Conservation (phyloP, 306 rosid species). For the Ochetophila trinervis region DNA sequence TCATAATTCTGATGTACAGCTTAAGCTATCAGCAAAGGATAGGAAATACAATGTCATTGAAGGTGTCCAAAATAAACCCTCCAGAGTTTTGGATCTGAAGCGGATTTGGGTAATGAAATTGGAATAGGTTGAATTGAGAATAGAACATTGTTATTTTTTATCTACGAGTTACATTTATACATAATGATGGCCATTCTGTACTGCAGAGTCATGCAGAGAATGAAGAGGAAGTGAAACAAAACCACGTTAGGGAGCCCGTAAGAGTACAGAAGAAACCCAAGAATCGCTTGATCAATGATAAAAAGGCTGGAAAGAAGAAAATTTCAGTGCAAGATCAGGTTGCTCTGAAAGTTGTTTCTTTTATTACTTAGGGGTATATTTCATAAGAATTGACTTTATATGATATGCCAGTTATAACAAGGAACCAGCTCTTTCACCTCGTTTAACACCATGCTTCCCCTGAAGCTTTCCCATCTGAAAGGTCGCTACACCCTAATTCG, state of each 20-base stretch:
- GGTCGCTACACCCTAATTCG: no score
- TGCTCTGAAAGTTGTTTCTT: conserved; percentile 21
- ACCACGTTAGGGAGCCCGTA: conserved; percentile 17
- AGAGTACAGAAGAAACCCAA: conserved; percentile 33
- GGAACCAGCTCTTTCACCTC: no score
- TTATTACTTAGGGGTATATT: not conserved
- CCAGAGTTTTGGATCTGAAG: conserved; percentile 6
- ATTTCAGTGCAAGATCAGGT: conserved; percentile 37
- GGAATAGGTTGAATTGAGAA: conserved; percentile 8
- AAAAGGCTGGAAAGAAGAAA: conserved; percentile 37
- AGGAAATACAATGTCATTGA: conserved; percentile 17
- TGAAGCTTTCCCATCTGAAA: no score
- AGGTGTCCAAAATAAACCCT: conserved; percentile 19
- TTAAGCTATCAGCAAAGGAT: conserved; percentile 18
- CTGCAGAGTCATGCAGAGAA: conserved; percentile 22
- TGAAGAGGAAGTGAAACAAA: conserved; percentile 12
- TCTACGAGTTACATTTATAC: not conserved
- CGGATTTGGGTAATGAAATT: conserved; percentile 2
- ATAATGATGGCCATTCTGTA: not conserved
- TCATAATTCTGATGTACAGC: conserved; percentile 19
- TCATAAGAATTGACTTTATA: no score
- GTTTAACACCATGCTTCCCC: no score
- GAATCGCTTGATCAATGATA: conserved; percentile 15
- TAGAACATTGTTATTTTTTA: not conserved
- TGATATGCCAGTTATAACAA: no score